phyloP scores from a whole-genome alignment of 768 basidiomycete genomes.

The Chalciporus chontae region DNA sequence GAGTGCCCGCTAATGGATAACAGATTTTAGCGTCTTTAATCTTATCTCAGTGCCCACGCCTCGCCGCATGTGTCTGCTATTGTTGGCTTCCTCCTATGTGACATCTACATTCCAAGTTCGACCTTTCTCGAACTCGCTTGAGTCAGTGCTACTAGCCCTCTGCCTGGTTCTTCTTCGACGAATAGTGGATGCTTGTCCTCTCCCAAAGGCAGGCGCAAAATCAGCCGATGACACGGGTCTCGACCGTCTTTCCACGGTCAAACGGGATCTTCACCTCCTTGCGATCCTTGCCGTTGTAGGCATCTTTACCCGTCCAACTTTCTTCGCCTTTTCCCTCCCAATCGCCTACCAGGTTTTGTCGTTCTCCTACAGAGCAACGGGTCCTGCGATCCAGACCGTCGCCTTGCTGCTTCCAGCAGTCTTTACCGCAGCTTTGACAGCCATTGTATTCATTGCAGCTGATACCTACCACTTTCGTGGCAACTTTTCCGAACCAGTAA shows the following conservation, averaged over 20 bases:
- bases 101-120: slow-evolving; percentile 36
- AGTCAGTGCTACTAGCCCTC: slow-evolving; percentile 30
- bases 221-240: neutral
- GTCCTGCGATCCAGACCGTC: slow-evolving; percentile 7
- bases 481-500: slow-evolving; percentile 14
- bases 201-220: slow-evolving; percentile 1
- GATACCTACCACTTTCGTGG: slow-evolving; percentile 36
- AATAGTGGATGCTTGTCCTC: slow-evolving; percentile 6
- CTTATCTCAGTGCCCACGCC: slow-evolving; percentile 19
- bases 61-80: slow-evolving; percentile 21
- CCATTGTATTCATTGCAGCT: slow-evolving; percentile 17
- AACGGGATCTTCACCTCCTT: slow-evolving; percentile 23
- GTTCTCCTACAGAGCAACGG: slow-evolving; percentile 5
- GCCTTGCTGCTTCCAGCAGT: slow-evolving; percentile 19
- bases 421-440: slow-evolving; percentile 16
- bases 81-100: slow-evolving; percentile 36
- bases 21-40: slow-evolving; percentile 24
- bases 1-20: slow-evolving; percentile 1
- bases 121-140: slow-evolving; percentile 39
- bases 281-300: slow-evolving; percentile 28
- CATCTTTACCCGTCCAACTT: slow-evolving; percentile 36
- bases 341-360: slow-evolving; percentile 26
- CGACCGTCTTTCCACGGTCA: neutral
- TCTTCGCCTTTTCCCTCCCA: slow-evolving; percentile 32
- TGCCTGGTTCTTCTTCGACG: slow-evolving; percentile 26